Percentiles rank a stretch among this genome's conserved stretches.
phyloP scores from a whole-genome alignment of 1,284 basidiomycete species.

The Leccinum fallax region DNA sequence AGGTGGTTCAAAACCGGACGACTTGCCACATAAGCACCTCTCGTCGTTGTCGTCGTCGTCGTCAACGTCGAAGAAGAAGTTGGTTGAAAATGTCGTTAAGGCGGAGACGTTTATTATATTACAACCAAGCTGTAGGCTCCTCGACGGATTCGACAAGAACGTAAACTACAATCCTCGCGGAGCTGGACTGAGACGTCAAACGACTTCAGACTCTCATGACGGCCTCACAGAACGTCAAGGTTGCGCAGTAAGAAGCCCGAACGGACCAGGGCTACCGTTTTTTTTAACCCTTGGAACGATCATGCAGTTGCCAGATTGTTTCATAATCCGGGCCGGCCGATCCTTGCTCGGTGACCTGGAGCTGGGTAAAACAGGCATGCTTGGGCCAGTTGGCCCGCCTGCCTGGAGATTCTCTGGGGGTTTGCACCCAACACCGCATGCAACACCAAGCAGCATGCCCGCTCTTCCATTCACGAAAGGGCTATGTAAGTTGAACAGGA shows the following conservation, averaged over 20 bases:
- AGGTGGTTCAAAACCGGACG: slow-evolving; percentile 21
- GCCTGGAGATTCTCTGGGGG: background rate
- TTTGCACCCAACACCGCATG: background rate
- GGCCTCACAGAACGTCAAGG: background rate
- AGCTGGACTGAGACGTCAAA: slow-evolving; percentile 11
- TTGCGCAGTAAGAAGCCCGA: slow-evolving; percentile 15
- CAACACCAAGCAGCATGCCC: background rate
- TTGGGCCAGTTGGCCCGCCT: slow-evolving; percentile 6
- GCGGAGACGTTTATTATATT: slow-evolving; percentile 26
- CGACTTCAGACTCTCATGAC: slow-evolving; percentile 1
- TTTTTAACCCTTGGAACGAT: slow-evolving; percentile 7
- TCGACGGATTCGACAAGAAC: slow-evolving; percentile 11
- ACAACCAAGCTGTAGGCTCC: background rate
- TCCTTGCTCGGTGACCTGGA: background rate
- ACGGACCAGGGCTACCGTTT: background rate
- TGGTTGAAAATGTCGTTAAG: slow-evolving; percentile 23
- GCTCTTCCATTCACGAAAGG: background rate
- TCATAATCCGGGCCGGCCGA: background rate
- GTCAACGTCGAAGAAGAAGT: slow-evolving; percentile 10
- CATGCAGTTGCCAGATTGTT: slow-evolving; percentile 1
- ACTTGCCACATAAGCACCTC: slow-evolving; percentile 3
- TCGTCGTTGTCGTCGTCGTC: slow-evolving; percentile 13
- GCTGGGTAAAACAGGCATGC: slow-evolving; percentile 8
- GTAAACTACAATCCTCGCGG: background rate
- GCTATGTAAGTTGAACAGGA: background rate